Evolutionary conservation across 352 stramenopile species (phyloP).

Genomic region (Achlya hypogyna): DNA sequence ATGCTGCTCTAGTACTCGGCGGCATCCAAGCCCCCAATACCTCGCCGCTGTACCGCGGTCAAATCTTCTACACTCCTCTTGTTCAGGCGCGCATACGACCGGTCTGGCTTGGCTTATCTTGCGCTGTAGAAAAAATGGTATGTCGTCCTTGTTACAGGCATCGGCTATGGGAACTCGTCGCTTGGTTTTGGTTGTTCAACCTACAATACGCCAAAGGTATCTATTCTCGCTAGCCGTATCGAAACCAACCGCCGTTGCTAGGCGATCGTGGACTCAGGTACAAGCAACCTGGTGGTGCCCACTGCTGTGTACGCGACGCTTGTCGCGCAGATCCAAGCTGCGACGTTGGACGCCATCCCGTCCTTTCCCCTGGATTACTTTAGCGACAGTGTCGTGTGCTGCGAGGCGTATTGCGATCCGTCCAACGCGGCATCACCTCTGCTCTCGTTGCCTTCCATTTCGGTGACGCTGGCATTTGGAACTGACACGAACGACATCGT

Average conservation of each 20-base stretch:
- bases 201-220: constrained; percentile 51
- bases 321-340: constrained; percentile 38
- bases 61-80: constrained; percentile 63
- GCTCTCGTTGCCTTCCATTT: constrained; percentile 49
- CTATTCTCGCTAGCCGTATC: not conserved
- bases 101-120: not conserved
- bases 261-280: constrained; percentile 71
- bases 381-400: constrained; percentile 60
- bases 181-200: constrained; percentile 44
- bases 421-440: constrained; percentile 44
- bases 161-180: constrained; percentile 38
- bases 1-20: constrained; percentile 44
- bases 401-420: constrained; percentile 55
- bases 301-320: constrained; percentile 53
- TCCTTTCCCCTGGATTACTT: constrained; percentile 50
- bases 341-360: constrained; percentile 39
- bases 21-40: constrained; percentile 37
- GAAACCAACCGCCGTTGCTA: constrained; percentile 21
- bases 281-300: constrained; percentile 72
- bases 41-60: constrained; percentile 44
- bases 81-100: constrained; percentile 22
- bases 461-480: constrained; percentile 50
- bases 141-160: constrained; percentile 66
- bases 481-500: constrained; percentile 43
- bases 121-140: constrained; percentile 48